Evolutionary conservation across 257 asterid species (phyloP).

Genomic region (Penstemon eatonii): DNA sequence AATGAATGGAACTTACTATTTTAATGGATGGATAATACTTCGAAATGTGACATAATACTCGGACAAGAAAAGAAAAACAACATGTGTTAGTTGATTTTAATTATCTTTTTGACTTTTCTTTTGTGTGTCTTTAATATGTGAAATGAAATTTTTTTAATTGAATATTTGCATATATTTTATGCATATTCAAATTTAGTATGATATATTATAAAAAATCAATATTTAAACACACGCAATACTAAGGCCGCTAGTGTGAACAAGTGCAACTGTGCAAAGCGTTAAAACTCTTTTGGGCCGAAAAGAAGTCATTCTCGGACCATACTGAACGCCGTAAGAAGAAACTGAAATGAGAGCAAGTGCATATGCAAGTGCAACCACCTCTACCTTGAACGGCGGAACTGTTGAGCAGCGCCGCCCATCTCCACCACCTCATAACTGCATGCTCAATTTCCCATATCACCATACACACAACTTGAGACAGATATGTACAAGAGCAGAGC

Average conservation of each 20-base stretch:
- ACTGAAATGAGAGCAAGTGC: slow-evolving; percentile 31
- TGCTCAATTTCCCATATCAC: slow-evolving; percentile 15
- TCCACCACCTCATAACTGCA: slow-evolving; percentile 16
- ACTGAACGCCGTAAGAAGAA: not conserved
- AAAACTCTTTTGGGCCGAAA: not conserved
- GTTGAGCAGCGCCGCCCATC: slow-evolving; percentile 22
- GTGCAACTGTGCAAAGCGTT: not conserved
- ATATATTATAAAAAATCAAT: no score
- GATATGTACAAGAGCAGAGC: not conserved
- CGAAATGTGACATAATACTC: no score
- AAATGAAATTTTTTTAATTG: no score
- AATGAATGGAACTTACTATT: no score
- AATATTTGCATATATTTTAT: no score
- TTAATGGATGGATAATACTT: no score
- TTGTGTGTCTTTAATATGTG: no score
- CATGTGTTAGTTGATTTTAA: no score
- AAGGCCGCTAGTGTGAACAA: not conserved
- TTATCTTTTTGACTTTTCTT: no score
- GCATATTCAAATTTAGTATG: no score
- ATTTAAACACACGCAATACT: not conserved
- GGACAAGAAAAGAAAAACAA: no score
- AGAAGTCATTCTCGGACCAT: not conserved
- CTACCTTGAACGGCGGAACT: slow-evolving; percentile 39
- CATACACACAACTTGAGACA: slow-evolving; percentile 26
- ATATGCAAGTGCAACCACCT: slow-evolving; percentile 20